A percentile compares a stretch with the other conserved stretches of the same genome.
These are phyloP conservation scores for Pichia eremophila DNA, from an alignment of 805 yeast genomes.

Conservation along the genomic window DNA sequence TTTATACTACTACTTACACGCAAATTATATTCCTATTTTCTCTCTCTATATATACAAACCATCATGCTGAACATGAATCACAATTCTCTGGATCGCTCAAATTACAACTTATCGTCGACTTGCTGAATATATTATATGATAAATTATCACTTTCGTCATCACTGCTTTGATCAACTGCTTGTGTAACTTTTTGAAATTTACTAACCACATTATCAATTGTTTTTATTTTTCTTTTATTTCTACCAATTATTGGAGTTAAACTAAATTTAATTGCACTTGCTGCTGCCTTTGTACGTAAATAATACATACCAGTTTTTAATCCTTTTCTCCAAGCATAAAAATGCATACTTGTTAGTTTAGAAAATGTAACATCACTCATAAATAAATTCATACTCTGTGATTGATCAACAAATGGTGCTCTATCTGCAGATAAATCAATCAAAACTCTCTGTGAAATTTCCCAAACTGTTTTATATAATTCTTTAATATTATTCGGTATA, in stretches of 20 bases:
- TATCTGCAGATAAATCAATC: conserved; percentile 78
- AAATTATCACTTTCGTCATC: not conserved
- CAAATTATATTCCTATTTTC: not conserved
- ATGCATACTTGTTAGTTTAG: conserved; percentile 95
- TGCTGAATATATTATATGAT: conserved; percentile 12
- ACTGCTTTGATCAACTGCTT: not conserved
- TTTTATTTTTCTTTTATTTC: not conserved
- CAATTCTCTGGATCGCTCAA: conserved; percentile 24
- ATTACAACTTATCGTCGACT: conserved; percentile 14
- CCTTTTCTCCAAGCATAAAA: conserved; percentile 99
- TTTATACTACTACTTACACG: not conserved
- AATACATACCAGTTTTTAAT: conserved; percentile 97
- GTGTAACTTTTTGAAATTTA: not conserved
- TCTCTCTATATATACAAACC: conserved; percentile 1
- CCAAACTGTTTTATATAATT: conserved; percentile 92
- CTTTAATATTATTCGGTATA: conserved; percentile 68
- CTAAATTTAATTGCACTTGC: conserved; percentile 94
- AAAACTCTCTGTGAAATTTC: conserved; percentile 81
- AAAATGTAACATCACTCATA: conserved; percentile 86
- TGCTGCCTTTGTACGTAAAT: conserved; percentile 95
- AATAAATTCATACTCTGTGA: conserved; percentile 89
- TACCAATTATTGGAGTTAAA: conserved; percentile 33
- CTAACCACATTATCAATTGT: not conserved
- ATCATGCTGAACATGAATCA: conserved; percentile 33
- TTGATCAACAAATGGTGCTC: conserved; percentile 74